Conservation (phyloP, 2,329 filamentous ascomycete genomes). For the Zasmidium angulare region DNA sequence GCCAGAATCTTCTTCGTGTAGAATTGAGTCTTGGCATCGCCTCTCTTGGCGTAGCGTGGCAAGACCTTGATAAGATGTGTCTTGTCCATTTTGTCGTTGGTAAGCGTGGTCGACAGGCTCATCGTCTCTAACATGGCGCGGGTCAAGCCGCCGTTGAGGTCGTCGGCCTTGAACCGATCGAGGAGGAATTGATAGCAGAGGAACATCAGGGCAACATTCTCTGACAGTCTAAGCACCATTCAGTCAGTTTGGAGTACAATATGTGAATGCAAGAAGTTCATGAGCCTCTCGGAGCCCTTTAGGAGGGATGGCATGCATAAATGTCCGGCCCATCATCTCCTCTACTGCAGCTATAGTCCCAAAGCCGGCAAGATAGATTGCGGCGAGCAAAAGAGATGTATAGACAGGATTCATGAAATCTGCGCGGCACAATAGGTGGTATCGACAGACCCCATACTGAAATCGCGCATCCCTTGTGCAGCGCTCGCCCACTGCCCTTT, state of each 20-base stretch:
- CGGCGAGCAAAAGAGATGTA: too few relatives aligned
- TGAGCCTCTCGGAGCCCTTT: neutral
- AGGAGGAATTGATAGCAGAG: constrained; percentile 51
- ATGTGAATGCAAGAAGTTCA: neutral
- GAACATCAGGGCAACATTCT: constrained; percentile 43
- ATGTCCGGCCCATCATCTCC: too few relatives aligned
- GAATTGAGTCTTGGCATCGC: constrained; percentile 63
- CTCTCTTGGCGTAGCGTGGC: constrained; percentile 63
- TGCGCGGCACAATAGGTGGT: neutral
- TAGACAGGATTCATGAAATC: too few relatives aligned
- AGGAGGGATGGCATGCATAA: too few relatives aligned
- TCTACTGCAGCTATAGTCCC: too few relatives aligned
- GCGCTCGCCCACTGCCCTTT: too few relatives aligned
- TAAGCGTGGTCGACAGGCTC: constrained; percentile 61
- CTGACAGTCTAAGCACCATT: constrained; percentile 17
- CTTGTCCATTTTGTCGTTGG: constrained; percentile 59
- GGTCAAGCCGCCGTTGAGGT: constrained; percentile 44
- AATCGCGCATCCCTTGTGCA: too few relatives aligned
- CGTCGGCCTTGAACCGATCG: constrained; percentile 47
- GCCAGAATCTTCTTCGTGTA: constrained; percentile 59
- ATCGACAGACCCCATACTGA: too few relatives aligned
- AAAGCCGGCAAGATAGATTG: too few relatives aligned
- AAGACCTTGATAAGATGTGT: constrained; percentile 66
- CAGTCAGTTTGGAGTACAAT: constrained; percentile 10
- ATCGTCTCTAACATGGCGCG: constrained; percentile 56